phyloP scores from a whole-genome alignment of 2,329 filamentous ascomycete species.

The Rhynchosporium graminicola region DNA sequence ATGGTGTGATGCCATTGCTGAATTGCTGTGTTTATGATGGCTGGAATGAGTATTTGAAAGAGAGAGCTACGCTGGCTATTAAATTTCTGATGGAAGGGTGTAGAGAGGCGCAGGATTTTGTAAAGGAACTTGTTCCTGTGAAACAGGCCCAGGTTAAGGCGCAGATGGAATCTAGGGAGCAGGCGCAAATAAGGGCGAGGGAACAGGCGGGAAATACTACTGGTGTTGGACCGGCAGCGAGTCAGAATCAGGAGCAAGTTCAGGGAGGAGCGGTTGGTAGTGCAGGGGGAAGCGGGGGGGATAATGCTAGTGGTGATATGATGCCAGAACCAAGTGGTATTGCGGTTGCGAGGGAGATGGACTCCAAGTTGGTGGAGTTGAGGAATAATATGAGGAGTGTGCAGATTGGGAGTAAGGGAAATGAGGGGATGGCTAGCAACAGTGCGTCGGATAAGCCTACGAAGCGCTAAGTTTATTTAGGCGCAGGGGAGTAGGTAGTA shows the following conservation, averaged over 20 bases:
- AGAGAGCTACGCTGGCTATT: conserved; percentile 85
- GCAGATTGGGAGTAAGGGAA: not conserved
- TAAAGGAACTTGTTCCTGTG: conserved; percentile 53
- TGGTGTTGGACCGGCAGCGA: conserved; percentile 2
- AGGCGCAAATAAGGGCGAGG: conserved; percentile 21
- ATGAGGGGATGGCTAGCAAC: not conserved
- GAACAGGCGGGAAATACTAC: not conserved
- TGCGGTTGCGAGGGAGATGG: conserved; percentile 20
- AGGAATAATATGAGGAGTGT: conserved; percentile 24
- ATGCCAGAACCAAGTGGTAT: conserved; percentile 11
- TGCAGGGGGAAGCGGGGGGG: not conserved
- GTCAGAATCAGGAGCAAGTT: conserved; percentile 9
- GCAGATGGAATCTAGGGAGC: conserved; percentile 24
- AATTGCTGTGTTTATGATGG: conserved; percentile 91
- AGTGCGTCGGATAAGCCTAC: not conserved
- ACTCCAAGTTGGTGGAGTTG: conserved; percentile 26
- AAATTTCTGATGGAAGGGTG: conserved; percentile 80
- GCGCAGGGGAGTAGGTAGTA: too few relatives aligned
- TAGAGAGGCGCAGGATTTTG: conserved; percentile 70
- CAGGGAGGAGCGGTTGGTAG: not conserved
- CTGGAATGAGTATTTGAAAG: conserved; percentile 90
- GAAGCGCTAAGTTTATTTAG: too few relatives aligned
- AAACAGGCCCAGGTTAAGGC: conserved; percentile 35
- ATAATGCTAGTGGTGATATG: not conserved
- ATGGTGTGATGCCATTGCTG: conserved; percentile 83